Evolutionary conservation across 1,284 basidiomycete species (phyloP), one percentile per base, ranked within the genome.

Genomic region (Marasmius sp.): DNA sequence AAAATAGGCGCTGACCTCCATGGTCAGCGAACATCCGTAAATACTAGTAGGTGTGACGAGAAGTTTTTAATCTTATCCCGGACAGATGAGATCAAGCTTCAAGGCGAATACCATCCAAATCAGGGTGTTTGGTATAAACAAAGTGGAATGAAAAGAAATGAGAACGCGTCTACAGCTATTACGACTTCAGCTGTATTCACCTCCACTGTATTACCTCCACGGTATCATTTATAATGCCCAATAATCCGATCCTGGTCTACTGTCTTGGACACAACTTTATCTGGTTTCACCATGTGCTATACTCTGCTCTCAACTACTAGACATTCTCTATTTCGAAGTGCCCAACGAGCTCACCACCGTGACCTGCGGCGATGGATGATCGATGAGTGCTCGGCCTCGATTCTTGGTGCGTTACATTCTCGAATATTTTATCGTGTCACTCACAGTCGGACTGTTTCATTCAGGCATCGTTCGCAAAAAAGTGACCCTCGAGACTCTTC

Each of bases 401-500:
- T 20, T 39, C 53, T 38, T 58, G 56, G 67, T 68, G 50, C 61
- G 64, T 59, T 22, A n/a, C 14, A 10, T 27, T 53, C 8, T 57
- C 7, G 6, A 11, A 12, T 8, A 14, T 38, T n/a, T 37, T 14
- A n/a, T 12, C 20, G 10, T 18, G 43, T 51, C 49, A 34, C 55
- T 45, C 34, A 49, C 41, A 43, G 22, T 36, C n/a, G n/a, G 51
- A 54, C 39, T 50, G 64, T 20, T 61, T 61, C 7, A 59, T 65
- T 34, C 64, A 69, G 68, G 69, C 48, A 47, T 20, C 16, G 72
- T 70, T 1, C 82, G 85, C 34, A 88, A 84, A 68, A 97, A 97
- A 74, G 89, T 93, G 18, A 97, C 94, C 7, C 89, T 97, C 60
- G 85, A 89, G 65, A 82, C 86, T 97, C 14, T 80, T 86, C 34